phyloP scores from a whole-genome alignment of 2,329 filamentous ascomycete genomes.

The Aureobasidium leucospermi region DNA sequence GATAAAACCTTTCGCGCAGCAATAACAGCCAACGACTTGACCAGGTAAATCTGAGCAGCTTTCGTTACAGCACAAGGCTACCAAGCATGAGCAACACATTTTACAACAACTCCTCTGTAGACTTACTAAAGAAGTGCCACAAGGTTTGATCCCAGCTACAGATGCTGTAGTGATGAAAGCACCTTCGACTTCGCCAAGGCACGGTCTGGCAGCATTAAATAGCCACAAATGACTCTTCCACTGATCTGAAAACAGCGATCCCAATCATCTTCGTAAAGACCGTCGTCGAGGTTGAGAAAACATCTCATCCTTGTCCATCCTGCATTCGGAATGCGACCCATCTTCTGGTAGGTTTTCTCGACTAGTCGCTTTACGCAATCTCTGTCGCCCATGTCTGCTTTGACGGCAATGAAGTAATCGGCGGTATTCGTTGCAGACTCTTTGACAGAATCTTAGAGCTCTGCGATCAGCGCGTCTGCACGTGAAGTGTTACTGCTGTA shows the following conservation, averaged over 20 bases:
- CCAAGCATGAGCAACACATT: too few relatives aligned
- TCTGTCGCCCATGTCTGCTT: too few relatives aligned
- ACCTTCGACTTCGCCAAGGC: conserved; percentile 43
- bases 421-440: too few relatives aligned
- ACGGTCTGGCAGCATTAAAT: conserved; percentile 43
- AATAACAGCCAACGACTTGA: conserved; percentile 43
- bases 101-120: neutral
- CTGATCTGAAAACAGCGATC: conserved; percentile 50
- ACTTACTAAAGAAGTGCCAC: conserved; percentile 40
- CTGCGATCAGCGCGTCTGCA: conserved; percentile 27
- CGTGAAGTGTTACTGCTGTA: conserved; percentile 31
- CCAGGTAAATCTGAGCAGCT: conserved; percentile 37
- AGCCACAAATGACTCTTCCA: conserved; percentile 51
- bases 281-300: conserved; percentile 42
- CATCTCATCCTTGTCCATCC: conserved; percentile 46
- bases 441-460: conserved; percentile 19
- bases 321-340: conserved; percentile 16
- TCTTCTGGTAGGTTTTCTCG: neutral
- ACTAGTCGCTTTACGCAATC: neutral
- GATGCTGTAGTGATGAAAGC: conserved; percentile 49
- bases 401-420: too few relatives aligned
- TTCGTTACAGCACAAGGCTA: conserved; percentile 16
- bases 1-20: too few relatives aligned
- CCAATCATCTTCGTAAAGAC: conserved; percentile 49
- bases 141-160: conserved; percentile 46